A percentile compares a stretch with the other conserved stretches of the same genome.
Conservation (phyloP, 345 rosid genomes). For the Eucalyptus sp. region DNA sequence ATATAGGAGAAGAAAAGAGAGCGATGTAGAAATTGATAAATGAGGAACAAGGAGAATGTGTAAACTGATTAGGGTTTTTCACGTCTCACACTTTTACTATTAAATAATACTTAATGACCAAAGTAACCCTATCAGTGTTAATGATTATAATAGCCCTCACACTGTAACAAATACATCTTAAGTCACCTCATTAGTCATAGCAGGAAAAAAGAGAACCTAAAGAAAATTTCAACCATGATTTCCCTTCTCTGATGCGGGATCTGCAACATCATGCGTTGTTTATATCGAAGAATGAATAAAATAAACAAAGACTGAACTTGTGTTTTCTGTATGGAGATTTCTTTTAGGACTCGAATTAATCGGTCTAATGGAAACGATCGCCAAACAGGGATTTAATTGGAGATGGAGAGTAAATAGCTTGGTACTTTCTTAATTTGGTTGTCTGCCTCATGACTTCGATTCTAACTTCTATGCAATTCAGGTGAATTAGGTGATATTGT, state of each 20-base stretch:
- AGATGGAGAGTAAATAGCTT: neutral
- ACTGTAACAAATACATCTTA: too few species aligned
- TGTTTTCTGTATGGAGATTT: neutral
- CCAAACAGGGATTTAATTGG: neutral
- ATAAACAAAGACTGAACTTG: neutral
- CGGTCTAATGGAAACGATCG: neutral
- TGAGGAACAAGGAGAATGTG: too few species aligned
- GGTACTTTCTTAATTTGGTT: neutral
- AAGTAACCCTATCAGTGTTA: too few species aligned
- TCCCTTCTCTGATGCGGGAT: neutral
- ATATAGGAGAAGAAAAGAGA: too few species aligned
- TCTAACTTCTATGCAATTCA: neutral
- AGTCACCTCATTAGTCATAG: neutral
- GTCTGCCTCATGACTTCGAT: neutral
- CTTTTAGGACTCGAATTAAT: neutral
- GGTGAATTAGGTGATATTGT: constrained; percentile 41
- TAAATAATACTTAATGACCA: too few species aligned
- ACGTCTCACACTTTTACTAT: too few species aligned
- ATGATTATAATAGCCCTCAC: too few species aligned
- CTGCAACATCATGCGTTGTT: neutral
- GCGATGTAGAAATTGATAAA: too few species aligned
- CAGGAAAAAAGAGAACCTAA: neutral
- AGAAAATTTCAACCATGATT: neutral
- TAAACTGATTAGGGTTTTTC: too few species aligned
- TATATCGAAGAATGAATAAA: neutral